A percentile compares a stretch with the other conserved stretches of the same genome.
phyloP scores from a whole-genome alignment of 805 yeast genomes.

The Yamadazyma olivae region DNA sequence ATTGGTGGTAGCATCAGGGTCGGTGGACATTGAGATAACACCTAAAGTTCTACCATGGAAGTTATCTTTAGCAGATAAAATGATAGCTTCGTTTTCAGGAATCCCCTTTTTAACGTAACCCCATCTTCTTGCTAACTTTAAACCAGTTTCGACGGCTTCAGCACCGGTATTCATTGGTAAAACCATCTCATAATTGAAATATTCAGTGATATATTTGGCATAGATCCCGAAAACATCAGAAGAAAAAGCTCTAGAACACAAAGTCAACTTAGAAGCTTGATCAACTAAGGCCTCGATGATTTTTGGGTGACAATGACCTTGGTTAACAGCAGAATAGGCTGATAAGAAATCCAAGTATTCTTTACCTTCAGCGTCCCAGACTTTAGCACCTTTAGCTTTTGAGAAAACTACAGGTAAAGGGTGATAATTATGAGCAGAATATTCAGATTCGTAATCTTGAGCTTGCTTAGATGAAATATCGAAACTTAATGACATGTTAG shows the following conservation, averaged over 20 bases:
- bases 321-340: slow-evolving; percentile 96
- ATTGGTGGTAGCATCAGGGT: slow-evolving; percentile 82
- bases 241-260: slow-evolving; percentile 90
- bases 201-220: slow-evolving; percentile 86
- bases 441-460: slow-evolving; percentile 63
- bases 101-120: slow-evolving; percentile 88
- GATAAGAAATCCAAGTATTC: slow-evolving; percentile 90
- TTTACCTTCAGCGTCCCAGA: slow-evolving; percentile 98
- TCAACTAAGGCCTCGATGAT: slow-evolving; percentile 80
- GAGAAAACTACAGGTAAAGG: slow-evolving; percentile 94
- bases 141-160: slow-evolving; percentile 95
- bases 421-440: slow-evolving; percentile 96
- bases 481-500: slow-evolving; percentile 2
- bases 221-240: slow-evolving; percentile 83
- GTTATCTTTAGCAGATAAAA: slow-evolving; percentile 82
- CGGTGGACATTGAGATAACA: slow-evolving; percentile 93
- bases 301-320: slow-evolving; percentile 97
- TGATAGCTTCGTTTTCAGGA: slow-evolving; percentile 78
- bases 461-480: slow-evolving; percentile 63
- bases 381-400: slow-evolving; percentile 85
- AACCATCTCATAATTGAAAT: slow-evolving; percentile 86
- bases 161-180: slow-evolving; percentile 99
- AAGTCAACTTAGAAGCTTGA: slow-evolving; percentile 80
- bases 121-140: slow-evolving; percentile 96
- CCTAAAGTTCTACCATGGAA: slow-evolving; percentile 98